phyloP scores from a whole-genome alignment of 164 flowering plant species.

The Vitis vinifera region DNA sequence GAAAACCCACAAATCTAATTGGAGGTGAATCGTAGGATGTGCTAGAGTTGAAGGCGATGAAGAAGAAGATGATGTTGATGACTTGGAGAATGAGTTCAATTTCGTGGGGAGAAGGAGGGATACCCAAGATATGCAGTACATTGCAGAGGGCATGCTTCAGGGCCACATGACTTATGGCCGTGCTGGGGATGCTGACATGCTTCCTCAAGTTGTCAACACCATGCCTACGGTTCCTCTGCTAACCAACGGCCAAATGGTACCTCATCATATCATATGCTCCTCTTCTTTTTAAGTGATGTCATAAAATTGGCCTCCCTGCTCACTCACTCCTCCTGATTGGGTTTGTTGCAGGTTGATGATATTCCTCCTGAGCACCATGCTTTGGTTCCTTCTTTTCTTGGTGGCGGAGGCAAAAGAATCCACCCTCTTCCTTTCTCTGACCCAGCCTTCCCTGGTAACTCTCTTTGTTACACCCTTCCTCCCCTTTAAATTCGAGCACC shows the following conservation, averaged over 20 bases:
- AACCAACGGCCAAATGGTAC: slow-evolving; percentile 32
- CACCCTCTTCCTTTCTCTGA: slow-evolving; percentile 59
- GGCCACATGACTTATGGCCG: slow-evolving; percentile 21
- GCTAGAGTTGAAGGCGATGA: slow-evolving; percentile 67
- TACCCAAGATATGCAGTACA: slow-evolving; percentile 34
- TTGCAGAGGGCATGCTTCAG: slow-evolving; percentile 17
- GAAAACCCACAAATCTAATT: neutral
- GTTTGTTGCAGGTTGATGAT: slow-evolving; percentile 43
- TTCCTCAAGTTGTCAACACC: slow-evolving; percentile 18
- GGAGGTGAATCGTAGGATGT: slow-evolving; percentile 35
- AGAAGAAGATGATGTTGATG: slow-evolving; percentile 62
- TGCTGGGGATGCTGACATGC: slow-evolving; percentile 5
- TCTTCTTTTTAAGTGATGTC: neutral
- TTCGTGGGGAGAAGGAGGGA: slow-evolving; percentile 22
- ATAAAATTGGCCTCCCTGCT: neutral
- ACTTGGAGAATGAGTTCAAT: slow-evolving; percentile 59
- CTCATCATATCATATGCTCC: neutral
- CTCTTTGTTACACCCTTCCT: neutral
- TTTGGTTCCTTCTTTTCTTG: slow-evolving; percentile 46
- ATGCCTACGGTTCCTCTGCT: slow-evolving; percentile 27
- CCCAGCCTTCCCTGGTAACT: slow-evolving; percentile 36
- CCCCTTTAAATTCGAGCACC: neutral
- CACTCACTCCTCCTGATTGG: no score
- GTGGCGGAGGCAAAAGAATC: slow-evolving; percentile 48
- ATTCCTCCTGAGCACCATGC: slow-evolving; percentile 59